These are phyloP conservation scores for Micractinium sp. DNA, from an alignment of 139 green algal species.

Conservation along the genomic window DNA sequence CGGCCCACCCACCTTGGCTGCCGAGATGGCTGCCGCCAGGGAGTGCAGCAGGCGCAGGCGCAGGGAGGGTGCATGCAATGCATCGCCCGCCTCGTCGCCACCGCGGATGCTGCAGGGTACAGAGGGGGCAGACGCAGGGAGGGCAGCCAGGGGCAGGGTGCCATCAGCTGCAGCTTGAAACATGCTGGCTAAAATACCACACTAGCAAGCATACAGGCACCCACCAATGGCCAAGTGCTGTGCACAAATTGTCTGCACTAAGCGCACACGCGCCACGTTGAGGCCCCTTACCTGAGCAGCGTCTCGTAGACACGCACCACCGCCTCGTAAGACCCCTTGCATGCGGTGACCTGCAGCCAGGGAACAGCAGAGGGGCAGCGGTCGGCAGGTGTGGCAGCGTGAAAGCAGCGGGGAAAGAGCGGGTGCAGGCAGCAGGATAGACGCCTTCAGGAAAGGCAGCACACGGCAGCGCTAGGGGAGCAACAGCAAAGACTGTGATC, in stretches of 20 bases:
- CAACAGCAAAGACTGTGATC: not conserved
- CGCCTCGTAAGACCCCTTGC: conserved; percentile 38
- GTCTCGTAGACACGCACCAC: conserved; percentile 43
- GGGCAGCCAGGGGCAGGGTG: not conserved
- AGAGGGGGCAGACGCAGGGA: too few species aligned
- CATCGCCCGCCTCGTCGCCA: conserved; percentile 38
- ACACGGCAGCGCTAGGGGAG: too few species aligned
- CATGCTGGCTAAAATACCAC: not conserved
- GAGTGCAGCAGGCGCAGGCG: conserved; percentile 46
- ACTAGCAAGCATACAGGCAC: not conserved
- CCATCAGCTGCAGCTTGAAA: not conserved
- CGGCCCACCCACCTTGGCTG: not conserved
- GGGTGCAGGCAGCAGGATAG: not conserved
- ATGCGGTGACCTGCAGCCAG: conserved; percentile 22
- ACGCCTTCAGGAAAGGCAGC: not conserved
- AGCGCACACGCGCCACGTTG: too few species aligned
- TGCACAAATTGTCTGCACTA: not conserved
- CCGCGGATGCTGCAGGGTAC: conserved; percentile 20
- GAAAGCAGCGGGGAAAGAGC: not conserved
- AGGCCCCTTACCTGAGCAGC: conserved; percentile 27
- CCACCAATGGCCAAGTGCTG: not conserved
- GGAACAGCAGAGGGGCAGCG: not conserved
- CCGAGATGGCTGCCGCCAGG: conserved; percentile 19
- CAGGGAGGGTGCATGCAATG: conserved; percentile 44
- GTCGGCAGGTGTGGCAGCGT: too few species aligned